Evolutionary conservation across 2,329 filamentous ascomycete species (phyloP), one percentile per base, ranked within the genome.

Genomic region (Phialophora expanda): DNA sequence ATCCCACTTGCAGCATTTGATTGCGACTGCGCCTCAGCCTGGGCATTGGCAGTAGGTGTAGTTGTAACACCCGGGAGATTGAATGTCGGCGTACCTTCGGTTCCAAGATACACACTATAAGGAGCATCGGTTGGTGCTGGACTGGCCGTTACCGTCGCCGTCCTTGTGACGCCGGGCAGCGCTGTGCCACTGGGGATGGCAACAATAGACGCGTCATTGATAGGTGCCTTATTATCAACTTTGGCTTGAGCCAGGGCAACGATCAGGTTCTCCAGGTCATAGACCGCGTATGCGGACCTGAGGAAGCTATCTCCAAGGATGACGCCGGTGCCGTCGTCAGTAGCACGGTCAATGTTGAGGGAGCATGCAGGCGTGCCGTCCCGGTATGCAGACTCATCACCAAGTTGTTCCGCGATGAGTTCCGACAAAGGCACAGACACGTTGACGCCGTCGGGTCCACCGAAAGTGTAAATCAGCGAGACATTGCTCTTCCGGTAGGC

Each of bases 251-350:
- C 90, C 32, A 92, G 78, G 1, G 87, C 88, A 70, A 92, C 87
- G 77, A 89, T 82, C 75, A 91, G 87, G 75, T 90, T 91, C 34
- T 82, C 85, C 28, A 92, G 80, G 74, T 92, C 89, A 74, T 90
- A 92, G 11, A 93, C 90, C n/a, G 91, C 84, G 71, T 92, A 92
- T 0, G 89, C 89, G 41, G 87, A 89, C 51, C 90, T 83, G 62
- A 93, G 79, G 75, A 93, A 92, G 0, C 89, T 90, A 74, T 92
- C 90, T n/a, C 90, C 90, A 20, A 92, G 78, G 3, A 91, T 85
- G 51, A 83, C 74, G 24, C 78, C 80, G 30, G 82, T 80, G 68
- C 76, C 76, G 46, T 79, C 81, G 1, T 73, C 75, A 0, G 83
- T 78, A 0, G 3, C 20, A 50, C 83, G 82, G 4, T 75, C 77